Evolutionary conservation across 2,329 filamentous ascomycete species (phyloP), one percentile per base, ranked within the genome.

Genomic region (Gnomoniopsis smithogilvyi): DNA sequence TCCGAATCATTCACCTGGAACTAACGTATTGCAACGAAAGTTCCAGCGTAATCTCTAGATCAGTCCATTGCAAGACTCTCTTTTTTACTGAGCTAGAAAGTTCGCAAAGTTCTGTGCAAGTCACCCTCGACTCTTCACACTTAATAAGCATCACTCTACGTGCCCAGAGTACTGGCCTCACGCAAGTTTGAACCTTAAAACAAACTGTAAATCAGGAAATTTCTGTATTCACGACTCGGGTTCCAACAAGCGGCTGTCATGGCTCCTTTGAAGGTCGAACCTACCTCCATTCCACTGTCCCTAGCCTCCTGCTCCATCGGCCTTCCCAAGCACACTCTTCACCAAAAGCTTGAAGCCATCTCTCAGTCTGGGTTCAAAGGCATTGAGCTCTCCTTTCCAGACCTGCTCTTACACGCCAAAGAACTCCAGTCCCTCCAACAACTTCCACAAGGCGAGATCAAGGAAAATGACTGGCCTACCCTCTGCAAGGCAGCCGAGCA

Each of bases 351-450:
- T 12, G 72, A 80, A 47, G 84, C 85, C 46, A 85, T 92, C 64
- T 76, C 84, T n/a, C 74, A 76, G 1, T 85, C 83, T 1, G 87
- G 86, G 2, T 91, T 92, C 69, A 74, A 79, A 12, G 88, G 80
- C 15, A 86, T 93, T 60, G 90, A 93, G 71, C 81, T 93, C 8
- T 86, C 86, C 0, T 90, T 92, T 74, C 87, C 88, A 0, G 89
- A 93, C 64, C 82, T 94, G 2, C 70, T 88, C 12, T 73, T 80
- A 6, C 90, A 89, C 64, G 87, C 84, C 3, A 75, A 75, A 3
- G 62, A 67, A 8, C 71, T 79, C 3, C 70, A 84, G 3, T 75
- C 78, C 34, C 34, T 59, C 11, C 46, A 51, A 12, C 34, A 56
- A 26, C 46, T 59, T 14, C 45, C 46, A 21, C 21, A 34, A 8